A percentile compares a stretch with the other conserved stretches of the same genome.
Conservation (phyloP, 345 rosid species). For the Aquilaria sinensis region DNA sequence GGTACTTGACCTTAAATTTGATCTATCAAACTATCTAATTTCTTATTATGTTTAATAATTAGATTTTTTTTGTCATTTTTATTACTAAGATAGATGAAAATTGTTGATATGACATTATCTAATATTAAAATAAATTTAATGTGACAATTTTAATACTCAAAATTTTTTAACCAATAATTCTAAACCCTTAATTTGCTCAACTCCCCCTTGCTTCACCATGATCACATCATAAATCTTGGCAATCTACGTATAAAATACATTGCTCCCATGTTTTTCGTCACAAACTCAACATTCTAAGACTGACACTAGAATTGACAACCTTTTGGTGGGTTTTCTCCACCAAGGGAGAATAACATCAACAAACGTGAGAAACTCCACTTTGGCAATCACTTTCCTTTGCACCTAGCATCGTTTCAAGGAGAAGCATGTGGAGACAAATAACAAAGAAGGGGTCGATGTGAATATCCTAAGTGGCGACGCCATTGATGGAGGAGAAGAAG, state of each 20-base stretch:
- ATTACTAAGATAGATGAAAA: too few species aligned
- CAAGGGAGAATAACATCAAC: conserved; percentile 61
- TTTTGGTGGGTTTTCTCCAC: conserved; percentile 28
- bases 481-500: conserved; percentile 50
- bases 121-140: too few species aligned
- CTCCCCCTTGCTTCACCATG: conserved; percentile 24
- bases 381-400: conserved; percentile 20
- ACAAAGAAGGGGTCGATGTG: conserved; percentile 62
- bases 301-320: conserved; percentile 72
- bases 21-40: too few species aligned
- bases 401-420: conserved; percentile 43
- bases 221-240: conserved; percentile 72
- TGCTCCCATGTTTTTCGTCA: conserved; percentile 68
- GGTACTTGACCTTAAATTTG: too few species aligned
- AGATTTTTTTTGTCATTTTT: too few species aligned
- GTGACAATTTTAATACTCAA: too few species aligned
- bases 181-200: too few species aligned
- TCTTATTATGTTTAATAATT: too few species aligned
- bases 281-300: conserved; percentile 94
- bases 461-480: conserved; percentile 66
- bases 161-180: too few species aligned
- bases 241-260: conserved; percentile 61
- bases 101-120: too few species aligned
- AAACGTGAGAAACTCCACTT: conserved; percentile 19
- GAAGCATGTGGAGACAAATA: conserved; percentile 58